A percentile compares a stretch with the other conserved stretches of the same genome.
These are phyloP conservation scores for Vanderwaltozyma verrucispora DNA, from an alignment of 805 yeast species.

Conservation along the genomic window DNA sequence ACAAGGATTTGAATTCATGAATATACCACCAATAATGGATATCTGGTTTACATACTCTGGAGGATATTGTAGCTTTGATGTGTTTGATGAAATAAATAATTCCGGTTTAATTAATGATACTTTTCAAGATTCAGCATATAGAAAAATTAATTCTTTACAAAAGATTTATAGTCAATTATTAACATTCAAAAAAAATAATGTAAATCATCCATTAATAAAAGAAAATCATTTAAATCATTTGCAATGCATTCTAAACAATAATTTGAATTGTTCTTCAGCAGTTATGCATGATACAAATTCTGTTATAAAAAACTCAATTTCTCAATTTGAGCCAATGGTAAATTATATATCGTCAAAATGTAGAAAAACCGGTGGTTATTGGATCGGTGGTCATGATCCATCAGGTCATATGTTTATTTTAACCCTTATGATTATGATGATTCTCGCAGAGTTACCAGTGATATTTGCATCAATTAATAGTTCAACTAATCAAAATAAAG, in stretches of 20 bases:
- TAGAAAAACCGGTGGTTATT: slow-evolving; percentile 49
- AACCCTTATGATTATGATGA: slow-evolving; percentile 32
- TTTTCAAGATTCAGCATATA: slow-evolving; percentile 9
- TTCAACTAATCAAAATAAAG: neutral
- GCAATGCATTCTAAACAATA: neutral
- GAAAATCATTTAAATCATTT: neutral
- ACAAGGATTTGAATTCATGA: slow-evolving; percentile 56
- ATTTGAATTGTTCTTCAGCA: neutral
- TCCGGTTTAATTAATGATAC: neutral
- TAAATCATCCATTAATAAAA: neutral
- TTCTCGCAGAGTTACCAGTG: slow-evolving; percentile 48
- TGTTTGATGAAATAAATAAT: slow-evolving; percentile 12
- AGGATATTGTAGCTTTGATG: slow-evolving; percentile 48
- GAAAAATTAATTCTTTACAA: slow-evolving; percentile 10
- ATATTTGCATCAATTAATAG: slow-evolving; percentile 3
- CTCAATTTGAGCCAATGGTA: slow-evolving; percentile 3
- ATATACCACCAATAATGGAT: slow-evolving; percentile 83
- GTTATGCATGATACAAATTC: neutral
- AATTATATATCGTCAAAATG: slow-evolving; percentile 30
- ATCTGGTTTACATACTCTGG: slow-evolving; percentile 70
- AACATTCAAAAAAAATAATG: neutral
- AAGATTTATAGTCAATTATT: slow-evolving; percentile 6
- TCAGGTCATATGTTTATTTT: slow-evolving; percentile 86
- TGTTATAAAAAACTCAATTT: slow-evolving; percentile 1
- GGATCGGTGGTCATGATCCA: slow-evolving; percentile 92